A percentile compares a stretch with the other conserved stretches of the same genome.
phyloP scores from a whole-genome alignment of 2,329 filamentous ascomycete species.

The Fusarium coicis region DNA sequence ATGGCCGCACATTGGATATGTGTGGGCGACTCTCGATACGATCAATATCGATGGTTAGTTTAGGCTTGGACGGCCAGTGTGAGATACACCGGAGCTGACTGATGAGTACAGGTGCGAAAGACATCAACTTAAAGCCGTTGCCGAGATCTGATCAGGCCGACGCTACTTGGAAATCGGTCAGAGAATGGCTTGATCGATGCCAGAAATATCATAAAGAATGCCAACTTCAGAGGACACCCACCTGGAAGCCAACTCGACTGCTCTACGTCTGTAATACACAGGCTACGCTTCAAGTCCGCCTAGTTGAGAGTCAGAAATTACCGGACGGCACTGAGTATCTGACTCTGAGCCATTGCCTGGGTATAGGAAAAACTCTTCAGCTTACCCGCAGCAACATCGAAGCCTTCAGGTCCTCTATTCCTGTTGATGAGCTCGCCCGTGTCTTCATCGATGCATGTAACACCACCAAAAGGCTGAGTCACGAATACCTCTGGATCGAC shows the following conservation, averaged over 20 bases:
- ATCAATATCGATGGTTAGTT: not conserved
- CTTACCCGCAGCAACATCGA: not conserved
- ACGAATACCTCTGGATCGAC: conserved; percentile 31
- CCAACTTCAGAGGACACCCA: not conserved
- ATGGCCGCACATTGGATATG: not conserved
- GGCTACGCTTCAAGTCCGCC: not conserved
- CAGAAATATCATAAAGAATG: not conserved
- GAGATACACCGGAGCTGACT: not conserved
- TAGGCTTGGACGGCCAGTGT: not conserved
- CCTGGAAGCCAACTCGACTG: conserved; percentile 8
- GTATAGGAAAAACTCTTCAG: not conserved
- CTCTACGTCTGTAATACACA: not conserved
- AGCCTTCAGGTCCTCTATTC: not conserved
- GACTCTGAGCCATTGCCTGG: conserved; percentile 8
- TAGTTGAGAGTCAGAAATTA: not conserved
- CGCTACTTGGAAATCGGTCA: not conserved
- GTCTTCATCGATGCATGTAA: conserved; percentile 13
- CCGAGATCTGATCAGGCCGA: not conserved
- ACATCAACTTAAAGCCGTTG: not conserved
- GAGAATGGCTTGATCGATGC: conserved; percentile 9
- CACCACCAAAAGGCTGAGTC: not conserved
- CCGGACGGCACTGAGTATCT: not conserved
- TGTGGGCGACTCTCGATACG: conserved; percentile 4
- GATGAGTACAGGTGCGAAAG: not conserved
- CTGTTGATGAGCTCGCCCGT: not conserved